Evolutionary conservation across 2,329 filamentous ascomycete species (phyloP), one percentile per base, ranked within the genome.

Genomic region (Penicillium sp.): DNA sequence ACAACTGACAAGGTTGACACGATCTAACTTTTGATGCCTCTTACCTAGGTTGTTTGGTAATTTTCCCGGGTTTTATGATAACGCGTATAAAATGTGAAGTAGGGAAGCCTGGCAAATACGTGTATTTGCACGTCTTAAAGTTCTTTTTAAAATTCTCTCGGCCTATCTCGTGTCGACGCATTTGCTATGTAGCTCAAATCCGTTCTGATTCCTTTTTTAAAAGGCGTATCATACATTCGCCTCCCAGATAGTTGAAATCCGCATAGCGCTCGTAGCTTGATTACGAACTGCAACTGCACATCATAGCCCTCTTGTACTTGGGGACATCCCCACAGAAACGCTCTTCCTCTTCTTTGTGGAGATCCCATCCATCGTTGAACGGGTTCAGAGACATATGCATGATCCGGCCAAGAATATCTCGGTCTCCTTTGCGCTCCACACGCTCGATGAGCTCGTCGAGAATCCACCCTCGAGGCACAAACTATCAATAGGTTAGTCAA

Each of bases 241-340:
- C 31, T n/a, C 16, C 39, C 8, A 34, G 29, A 34, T 15, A 33
- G 8, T 34, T 23, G 15, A 11, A 9, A 19, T 33, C 27, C 7
- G 5, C n/a, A 19, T 54, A n/a, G 38, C 50, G 25, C 25, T 23
- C 19, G 7, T 45, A 34, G 31, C 29, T 45, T 31, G 21, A 47
- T 67, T 57, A 96, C 25, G 93, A 97, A 72, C 91, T 96, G 76
- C 94, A 99, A 72, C 91, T 96, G 74, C 94, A 97, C 79, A 97
- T 93, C 84, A 96, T 86, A 34, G 89, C 90, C 64, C 91, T 84
- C 75, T 87, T 86, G 45, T 81, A 81, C 70, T 83, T 86, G 0
- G 93, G 93, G 53, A 96, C 91, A 75, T 97, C 92, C 2, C 90
- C 88, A 65, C 87, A 91, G 80, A 91, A 96, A 61, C 92, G 81